A percentile compares a stretch with the other conserved stretches of the same genome.
Evolutionary conservation across 2,329 filamentous ascomycete species (phyloP).

Genomic region (Scytalidium lignicola): DNA sequence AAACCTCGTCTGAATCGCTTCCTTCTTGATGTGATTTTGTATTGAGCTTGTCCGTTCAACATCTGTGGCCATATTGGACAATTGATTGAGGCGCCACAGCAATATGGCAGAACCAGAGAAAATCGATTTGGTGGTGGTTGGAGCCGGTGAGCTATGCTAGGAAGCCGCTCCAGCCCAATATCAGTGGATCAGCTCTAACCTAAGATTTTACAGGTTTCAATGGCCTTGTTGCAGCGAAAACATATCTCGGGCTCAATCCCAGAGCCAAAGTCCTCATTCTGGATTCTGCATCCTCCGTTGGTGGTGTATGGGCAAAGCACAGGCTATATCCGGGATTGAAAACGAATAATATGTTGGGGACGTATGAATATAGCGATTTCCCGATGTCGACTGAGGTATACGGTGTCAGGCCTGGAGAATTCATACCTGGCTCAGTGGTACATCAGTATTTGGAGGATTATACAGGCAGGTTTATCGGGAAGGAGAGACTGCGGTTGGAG

Average conservation of each 20-base stretch:
- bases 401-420: conserved; percentile 39
- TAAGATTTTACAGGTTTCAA: conserved; percentile 35
- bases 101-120: conserved; percentile 1
- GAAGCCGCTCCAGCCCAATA: background rate
- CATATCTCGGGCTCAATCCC: conserved; percentile 53
- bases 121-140: conserved; percentile 31
- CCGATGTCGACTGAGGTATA: conserved; percentile 56
- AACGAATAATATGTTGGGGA: conserved; percentile 67
- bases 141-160: conserved; percentile 40
- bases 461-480: conserved; percentile 46
- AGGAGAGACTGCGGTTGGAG: conserved; percentile 40
- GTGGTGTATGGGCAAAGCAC: conserved; percentile 64
- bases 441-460: conserved; percentile 53
- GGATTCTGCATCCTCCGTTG: conserved; percentile 51
- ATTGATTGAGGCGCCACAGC: background rate
- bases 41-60: no score
- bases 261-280: conserved; percentile 47
- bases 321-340: conserved; percentile 63
- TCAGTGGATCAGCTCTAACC: conserved; percentile 1
- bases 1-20: no score
- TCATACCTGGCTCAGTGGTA: conserved; percentile 52
- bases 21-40: no score
- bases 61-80: background rate
- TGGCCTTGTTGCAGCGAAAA: conserved; percentile 56
- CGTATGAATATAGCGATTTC: conserved; percentile 68